These are phyloP conservation scores for Hyaloscypha hepaticicola DNA, from an alignment of 495 filamentous ascomycete species.

Conservation along the genomic window DNA sequence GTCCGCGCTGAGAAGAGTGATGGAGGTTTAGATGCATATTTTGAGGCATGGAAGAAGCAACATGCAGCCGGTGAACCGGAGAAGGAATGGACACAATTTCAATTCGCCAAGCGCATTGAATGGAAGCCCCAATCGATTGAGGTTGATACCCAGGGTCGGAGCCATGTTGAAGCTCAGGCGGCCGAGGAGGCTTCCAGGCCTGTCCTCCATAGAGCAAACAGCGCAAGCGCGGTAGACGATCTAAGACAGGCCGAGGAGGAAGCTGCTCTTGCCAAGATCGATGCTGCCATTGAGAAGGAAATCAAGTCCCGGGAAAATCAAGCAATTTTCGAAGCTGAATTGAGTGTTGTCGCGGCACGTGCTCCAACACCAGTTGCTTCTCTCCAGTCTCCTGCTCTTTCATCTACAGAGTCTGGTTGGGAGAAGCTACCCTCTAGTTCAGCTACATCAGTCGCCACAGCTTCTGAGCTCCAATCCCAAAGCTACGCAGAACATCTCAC, in stretches of 20 bases:
- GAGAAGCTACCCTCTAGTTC: conserved; percentile 42
- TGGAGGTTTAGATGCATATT: conserved; percentile 77
- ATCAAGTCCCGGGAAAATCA: conserved; percentile 38
- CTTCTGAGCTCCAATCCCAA: conserved; percentile 58
- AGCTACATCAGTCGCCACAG: conserved; percentile 40
- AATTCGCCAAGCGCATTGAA: conserved; percentile 80
- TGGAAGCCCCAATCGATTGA: conserved; percentile 64
- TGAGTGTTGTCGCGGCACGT: conserved; percentile 30
- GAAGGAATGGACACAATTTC: conserved; percentile 87
- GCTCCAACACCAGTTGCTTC: conserved; percentile 29
- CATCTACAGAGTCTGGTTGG: conserved; percentile 29
- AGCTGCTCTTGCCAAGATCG: conserved; percentile 54
- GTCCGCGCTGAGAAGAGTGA: conserved; percentile 43
- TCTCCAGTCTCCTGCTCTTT: conserved; percentile 22
- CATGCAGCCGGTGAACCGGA: conserved; percentile 59
- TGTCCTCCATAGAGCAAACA: conserved; percentile 45
- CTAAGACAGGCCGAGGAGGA: conserved; percentile 54
- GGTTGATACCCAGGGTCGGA: conserved; percentile 49
- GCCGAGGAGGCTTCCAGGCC: conserved; percentile 35
- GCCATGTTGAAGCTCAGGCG: conserved; percentile 36
- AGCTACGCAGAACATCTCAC: conserved; percentile 72
- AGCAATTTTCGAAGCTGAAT: conserved; percentile 32
- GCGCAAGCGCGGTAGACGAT: conserved; percentile 52
- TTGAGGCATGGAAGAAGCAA: conserved; percentile 81
- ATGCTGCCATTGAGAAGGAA: conserved; percentile 65